A percentile compares a stretch with the other conserved stretches of the same genome.
Conservation (phyloP, 331 rosid genomes). For the Malus hybrid region DNA sequence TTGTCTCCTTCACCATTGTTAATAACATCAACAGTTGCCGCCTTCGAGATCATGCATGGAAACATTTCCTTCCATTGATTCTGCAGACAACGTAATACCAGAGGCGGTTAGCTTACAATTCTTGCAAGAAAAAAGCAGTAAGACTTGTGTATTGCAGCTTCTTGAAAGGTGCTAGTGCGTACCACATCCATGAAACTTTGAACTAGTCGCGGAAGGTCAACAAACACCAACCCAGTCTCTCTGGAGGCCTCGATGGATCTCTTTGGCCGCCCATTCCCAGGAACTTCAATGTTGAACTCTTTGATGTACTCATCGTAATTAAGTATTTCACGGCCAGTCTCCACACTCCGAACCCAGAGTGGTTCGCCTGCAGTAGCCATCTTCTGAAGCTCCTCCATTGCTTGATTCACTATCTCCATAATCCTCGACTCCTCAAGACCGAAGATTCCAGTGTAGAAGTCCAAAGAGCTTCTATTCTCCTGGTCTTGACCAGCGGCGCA, state of each 20-base stretch:
- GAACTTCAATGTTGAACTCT: slow-evolving; percentile 36
- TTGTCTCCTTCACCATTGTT: slow-evolving; percentile 67
- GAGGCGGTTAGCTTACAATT: background rate
- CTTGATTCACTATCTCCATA: slow-evolving; percentile 64
- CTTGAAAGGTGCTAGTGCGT: background rate
- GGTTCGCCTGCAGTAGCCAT: slow-evolving; percentile 75
- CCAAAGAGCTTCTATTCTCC: slow-evolving; percentile 73
- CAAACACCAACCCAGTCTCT: slow-evolving; percentile 57
- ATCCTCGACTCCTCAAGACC: slow-evolving; percentile 81
- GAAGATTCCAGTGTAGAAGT: slow-evolving; percentile 74
- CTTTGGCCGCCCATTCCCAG: slow-evolving; percentile 28
- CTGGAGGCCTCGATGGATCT: slow-evolving; percentile 87
- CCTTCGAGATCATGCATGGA: slow-evolving; percentile 81
- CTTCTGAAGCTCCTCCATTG: slow-evolving; percentile 65
- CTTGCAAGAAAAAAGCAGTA: background rate
- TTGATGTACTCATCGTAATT: slow-evolving; percentile 82
- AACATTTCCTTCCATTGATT: slow-evolving; percentile 99
- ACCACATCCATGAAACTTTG: slow-evolving; percentile 59
- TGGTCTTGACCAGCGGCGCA: slow-evolving; percentile 61
- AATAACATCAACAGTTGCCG: slow-evolving; percentile 78
- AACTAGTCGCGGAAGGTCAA: slow-evolving; percentile 40
- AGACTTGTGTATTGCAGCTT: background rate
- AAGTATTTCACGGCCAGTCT: slow-evolving; percentile 78
- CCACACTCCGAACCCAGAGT: slow-evolving; percentile 80
- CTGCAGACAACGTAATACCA: slow-evolving; percentile 21